Evolutionary conservation across 345 rosid genomes (phyloP).

Genomic region (Brassica cretica): DNA sequence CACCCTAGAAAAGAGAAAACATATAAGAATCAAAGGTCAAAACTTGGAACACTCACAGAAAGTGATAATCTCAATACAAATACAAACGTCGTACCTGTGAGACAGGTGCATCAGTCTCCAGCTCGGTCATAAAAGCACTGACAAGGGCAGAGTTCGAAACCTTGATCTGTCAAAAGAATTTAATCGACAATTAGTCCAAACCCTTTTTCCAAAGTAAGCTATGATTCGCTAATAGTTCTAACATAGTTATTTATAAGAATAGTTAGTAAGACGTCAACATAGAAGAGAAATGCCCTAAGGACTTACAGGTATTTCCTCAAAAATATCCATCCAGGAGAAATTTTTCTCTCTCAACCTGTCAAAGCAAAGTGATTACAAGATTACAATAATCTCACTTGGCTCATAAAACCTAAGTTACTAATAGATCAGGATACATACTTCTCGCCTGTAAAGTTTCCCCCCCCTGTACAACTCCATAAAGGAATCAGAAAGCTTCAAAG

Average conservation of each 20-base stretch:
- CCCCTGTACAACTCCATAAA: constrained; percentile 88
- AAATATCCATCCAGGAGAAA: constrained; percentile 98
- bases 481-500: constrained; percentile 94
- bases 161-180: constrained; percentile 62
- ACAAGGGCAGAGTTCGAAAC: constrained; percentile 97
- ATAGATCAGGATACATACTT: constrained; percentile 54
- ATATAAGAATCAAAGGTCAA: not conserved
- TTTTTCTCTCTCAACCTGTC: constrained; percentile 94
- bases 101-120: constrained; percentile 86
- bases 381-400: not conserved
- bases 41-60: constrained; percentile 4
- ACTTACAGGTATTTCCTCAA: constrained; percentile 99
- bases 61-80: not conserved
- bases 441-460: constrained; percentile 86
- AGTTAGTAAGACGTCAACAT: not conserved
- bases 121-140: constrained; percentile 94
- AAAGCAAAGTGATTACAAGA: constrained; percentile 17
- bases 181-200: too few relatives aligned
- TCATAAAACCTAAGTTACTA: constrained; percentile 1
- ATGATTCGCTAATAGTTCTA: not conserved
- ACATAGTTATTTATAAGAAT: not conserved
- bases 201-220: not conserved
- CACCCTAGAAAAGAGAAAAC: constrained; percentile 54
- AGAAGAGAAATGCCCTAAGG: constrained; percentile 11
- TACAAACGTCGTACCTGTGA: constrained; percentile 58